Percentiles rank a stretch among this genome's conserved stretches.
Evolutionary conservation across 2,329 filamentous ascomycete genomes (phyloP).

Genomic region (Nakataea oryzae): DNA sequence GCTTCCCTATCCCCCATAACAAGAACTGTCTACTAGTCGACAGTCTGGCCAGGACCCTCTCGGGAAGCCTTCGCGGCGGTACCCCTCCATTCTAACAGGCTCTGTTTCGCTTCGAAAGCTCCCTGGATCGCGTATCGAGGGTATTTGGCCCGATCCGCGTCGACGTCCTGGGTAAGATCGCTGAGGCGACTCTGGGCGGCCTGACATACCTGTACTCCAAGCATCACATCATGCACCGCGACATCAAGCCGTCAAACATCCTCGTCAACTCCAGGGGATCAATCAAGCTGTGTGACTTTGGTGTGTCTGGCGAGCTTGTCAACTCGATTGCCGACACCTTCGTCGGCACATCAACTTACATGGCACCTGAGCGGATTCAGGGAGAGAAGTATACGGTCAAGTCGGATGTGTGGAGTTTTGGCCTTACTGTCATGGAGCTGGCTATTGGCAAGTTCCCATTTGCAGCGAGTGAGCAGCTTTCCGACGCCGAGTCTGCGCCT

Average conservation of each 20-base stretch:
- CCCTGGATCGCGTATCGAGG: conserved; percentile 86
- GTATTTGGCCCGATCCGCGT: conserved; percentile 93
- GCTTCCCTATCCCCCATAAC: background rate
- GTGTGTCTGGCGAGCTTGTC: conserved; percentile 94
- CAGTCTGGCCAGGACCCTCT: background rate
- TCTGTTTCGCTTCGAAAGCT: background rate
- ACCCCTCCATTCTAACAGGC: background rate
- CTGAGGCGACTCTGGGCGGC: conserved; percentile 86
- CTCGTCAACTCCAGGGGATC: conserved; percentile 87
- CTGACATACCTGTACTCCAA: conserved; percentile 91
- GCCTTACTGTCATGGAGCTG: conserved; percentile 88
- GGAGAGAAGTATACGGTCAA: conserved; percentile 96
- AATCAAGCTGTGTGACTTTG: conserved; percentile 98
- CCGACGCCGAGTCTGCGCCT: conserved; percentile 69
- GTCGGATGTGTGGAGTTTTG: conserved; percentile 98
- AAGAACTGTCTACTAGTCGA: no score
- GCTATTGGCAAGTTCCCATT: conserved; percentile 98
- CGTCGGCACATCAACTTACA: conserved; percentile 96
- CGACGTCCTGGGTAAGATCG: conserved; percentile 94
- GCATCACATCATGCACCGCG: conserved; percentile 97
- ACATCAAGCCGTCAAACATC: conserved; percentile 98
- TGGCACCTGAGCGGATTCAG: conserved; percentile 97
- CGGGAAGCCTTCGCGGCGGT: background rate
- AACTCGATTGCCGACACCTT: conserved; percentile 98
- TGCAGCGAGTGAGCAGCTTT: conserved; percentile 58